These are phyloP conservation scores for Erodium trifolium DNA, from an alignment of 441 rosid species.

Conservation along the genomic window DNA sequence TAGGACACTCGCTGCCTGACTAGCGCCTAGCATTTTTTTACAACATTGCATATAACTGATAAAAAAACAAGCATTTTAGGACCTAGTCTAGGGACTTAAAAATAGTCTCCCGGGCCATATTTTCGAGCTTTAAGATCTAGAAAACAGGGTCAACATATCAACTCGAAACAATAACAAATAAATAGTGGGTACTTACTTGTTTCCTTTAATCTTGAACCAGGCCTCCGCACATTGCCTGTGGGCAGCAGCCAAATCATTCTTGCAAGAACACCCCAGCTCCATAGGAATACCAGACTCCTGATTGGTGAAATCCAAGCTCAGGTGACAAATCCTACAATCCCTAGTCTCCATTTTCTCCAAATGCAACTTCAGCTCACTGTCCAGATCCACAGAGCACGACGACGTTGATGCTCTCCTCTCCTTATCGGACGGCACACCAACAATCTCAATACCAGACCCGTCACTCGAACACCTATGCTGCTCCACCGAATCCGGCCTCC, in stretches of 20 bases:
- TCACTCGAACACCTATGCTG: constrained; percentile 12
- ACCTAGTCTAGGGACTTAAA: too few species aligned
- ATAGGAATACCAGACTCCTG: constrained; percentile 26
- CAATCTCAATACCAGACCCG: constrained; percentile 21
- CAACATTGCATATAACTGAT: too few species aligned
- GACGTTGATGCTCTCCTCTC: constrained; percentile 33
- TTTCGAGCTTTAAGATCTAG: background rate
- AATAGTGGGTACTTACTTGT: constrained; percentile 22
- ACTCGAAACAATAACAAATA: background rate
- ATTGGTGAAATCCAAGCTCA: constrained; percentile 30
- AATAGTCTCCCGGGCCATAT: background rate
- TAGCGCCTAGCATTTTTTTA: too few species aligned
- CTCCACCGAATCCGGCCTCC: too few species aligned
- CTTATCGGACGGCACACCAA: constrained; percentile 17
- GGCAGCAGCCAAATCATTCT: too few species aligned
- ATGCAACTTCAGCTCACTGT: constrained; percentile 25
- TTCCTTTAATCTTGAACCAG: too few species aligned
- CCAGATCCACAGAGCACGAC: constrained; percentile 28
- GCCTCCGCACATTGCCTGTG: too few species aligned
- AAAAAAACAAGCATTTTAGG: too few species aligned
- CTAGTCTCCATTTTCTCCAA: constrained; percentile 25
- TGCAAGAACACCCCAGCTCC: constrained; percentile 39
- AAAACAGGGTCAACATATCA: background rate
- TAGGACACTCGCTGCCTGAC: too few species aligned
- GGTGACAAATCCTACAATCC: constrained; percentile 46